phyloP scores from a whole-genome alignment of 495 filamentous ascomycete genomes.

The Friedmanniomyces simplex region DNA sequence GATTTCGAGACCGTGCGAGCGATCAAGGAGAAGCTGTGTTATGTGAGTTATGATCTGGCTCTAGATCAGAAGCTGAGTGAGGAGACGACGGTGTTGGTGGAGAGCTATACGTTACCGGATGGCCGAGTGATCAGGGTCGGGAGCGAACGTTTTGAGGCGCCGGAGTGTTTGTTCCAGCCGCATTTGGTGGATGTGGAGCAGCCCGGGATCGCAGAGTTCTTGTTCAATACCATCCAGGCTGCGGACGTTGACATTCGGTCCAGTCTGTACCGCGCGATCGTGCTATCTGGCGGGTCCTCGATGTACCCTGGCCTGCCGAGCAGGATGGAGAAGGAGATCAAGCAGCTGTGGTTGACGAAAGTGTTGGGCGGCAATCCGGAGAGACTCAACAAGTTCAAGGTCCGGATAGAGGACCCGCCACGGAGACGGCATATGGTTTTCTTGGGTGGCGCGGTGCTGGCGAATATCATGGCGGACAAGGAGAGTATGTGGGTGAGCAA shows the following conservation, averaged over 20 bases:
- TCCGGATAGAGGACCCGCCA: conserved; percentile 95
- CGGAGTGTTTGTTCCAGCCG: conserved; percentile 97
- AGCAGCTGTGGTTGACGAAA: conserved; percentile 94
- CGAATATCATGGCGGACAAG: conserved; percentile 97
- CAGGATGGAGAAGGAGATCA: conserved; percentile 93
- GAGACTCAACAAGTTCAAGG: conserved; percentile 95
- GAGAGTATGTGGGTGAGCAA: conserved; percentile 98
- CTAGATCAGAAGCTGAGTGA: conserved; percentile 91
- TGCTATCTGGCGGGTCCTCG: conserved; percentile 89
- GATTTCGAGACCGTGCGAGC: conserved; percentile 99
- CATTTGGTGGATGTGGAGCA: conserved; percentile 97
- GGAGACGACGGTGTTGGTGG: conserved; percentile 94
- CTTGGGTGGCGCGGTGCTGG: conserved; percentile 89
- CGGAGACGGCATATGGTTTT: conserved; percentile 98
- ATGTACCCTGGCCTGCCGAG: conserved; percentile 98
- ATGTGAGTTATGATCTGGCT: conserved; percentile 96
- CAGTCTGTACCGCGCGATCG: conserved; percentile 92
- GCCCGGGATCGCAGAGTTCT: conserved; percentile 87
- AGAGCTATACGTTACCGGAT: conserved; percentile 93
- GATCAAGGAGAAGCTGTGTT: conserved; percentile 95
- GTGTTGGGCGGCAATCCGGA: conserved; percentile 85
- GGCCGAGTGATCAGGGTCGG: conserved; percentile 92
- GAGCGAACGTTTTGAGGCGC: conserved; percentile 93
- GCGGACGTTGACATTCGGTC: conserved; percentile 91
- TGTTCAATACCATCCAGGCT: conserved; percentile 96